Evolutionary conservation across 2,329 filamentous ascomycete genomes (phyloP).

Genomic region (Xylariaceae sp.): DNA sequence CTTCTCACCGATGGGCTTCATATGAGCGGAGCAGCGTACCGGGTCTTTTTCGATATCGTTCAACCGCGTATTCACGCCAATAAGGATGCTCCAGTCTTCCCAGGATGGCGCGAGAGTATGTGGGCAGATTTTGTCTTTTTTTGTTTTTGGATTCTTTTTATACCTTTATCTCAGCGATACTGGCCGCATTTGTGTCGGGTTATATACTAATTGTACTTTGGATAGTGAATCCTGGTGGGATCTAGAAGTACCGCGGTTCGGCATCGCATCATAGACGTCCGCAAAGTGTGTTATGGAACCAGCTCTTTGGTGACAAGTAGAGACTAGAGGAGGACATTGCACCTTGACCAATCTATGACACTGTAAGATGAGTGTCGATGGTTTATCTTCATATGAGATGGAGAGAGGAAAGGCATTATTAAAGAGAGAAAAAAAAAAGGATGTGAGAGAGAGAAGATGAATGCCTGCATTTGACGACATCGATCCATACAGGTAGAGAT

Average conservation of each 20-base stretch:
- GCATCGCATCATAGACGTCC: neutral
- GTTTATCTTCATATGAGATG: too few species aligned
- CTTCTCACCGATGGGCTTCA: slow-evolving; percentile 58
- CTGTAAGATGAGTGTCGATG: too few species aligned
- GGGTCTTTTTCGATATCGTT: slow-evolving; percentile 41
- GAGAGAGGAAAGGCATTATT: too few species aligned
- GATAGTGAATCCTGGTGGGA: slow-evolving; percentile 18
- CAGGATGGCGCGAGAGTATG: slow-evolving; percentile 42
- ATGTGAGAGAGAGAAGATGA: too few species aligned
- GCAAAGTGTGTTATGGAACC: too few species aligned
- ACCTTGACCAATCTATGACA: too few species aligned
- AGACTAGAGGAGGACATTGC: too few species aligned
- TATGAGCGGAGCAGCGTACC: slow-evolving; percentile 51
- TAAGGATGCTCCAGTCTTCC: slow-evolving; percentile 39
- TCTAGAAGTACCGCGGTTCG: neutral
- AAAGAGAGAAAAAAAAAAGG: too few species aligned
- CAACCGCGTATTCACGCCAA: slow-evolving; percentile 43
- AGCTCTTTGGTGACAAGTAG: too few species aligned
- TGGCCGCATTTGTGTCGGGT: neutral
- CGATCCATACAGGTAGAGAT: too few species aligned
- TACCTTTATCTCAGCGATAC: neutral
- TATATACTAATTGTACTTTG: slow-evolving; percentile 5
- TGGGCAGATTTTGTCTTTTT: neutral
- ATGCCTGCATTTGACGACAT: too few species aligned
- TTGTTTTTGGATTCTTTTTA: neutral